Evolutionary conservation across 331 rosid species (phyloP).

Genomic region (Acacia pycnantha): DNA sequence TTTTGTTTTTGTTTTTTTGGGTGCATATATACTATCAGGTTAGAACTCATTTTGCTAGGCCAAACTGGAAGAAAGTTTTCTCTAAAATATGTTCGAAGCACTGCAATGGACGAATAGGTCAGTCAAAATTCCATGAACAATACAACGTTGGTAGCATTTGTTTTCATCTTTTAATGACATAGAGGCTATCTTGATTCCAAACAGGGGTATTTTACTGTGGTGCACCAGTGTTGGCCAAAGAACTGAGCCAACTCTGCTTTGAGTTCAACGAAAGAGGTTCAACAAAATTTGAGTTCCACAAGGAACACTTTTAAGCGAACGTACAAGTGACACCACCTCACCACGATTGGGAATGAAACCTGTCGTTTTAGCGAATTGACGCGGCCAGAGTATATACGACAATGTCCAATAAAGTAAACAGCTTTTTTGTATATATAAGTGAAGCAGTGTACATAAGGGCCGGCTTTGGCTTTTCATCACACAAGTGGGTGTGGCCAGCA

Average conservation of each 20-base stretch:
- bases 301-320: constrained; percentile 77
- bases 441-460: constrained; percentile 45
- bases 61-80: constrained; percentile 99
- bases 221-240: constrained; percentile 96
- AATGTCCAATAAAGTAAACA: constrained; percentile 39
- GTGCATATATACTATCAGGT: constrained; percentile 54
- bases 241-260: constrained; percentile 83
- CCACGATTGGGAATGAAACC: constrained; percentile 18
- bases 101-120: constrained; percentile 83
- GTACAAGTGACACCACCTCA: constrained; percentile 7
- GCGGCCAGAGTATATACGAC: constrained; percentile 28
- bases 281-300: constrained; percentile 96
- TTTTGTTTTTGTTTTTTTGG: not conserved
- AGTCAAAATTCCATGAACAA: constrained; percentile 31
- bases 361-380: constrained; percentile 19
- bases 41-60: constrained; percentile 98
- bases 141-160: not conserved
- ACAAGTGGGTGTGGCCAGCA: constrained; percentile 35
- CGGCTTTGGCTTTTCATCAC: constrained; percentile 36
- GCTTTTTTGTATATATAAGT: constrained; percentile 28
- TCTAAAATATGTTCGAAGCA: constrained; percentile 89
- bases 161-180: constrained; percentile 19
- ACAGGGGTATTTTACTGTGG: constrained; percentile 98
- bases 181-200: constrained; percentile 29
- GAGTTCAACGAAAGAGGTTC: constrained; percentile 93